Base-by-base conservation (phyloP, 2,329 filamentous ascomycete genomes). In the Sphaerostilbella broomeana region DNA sequence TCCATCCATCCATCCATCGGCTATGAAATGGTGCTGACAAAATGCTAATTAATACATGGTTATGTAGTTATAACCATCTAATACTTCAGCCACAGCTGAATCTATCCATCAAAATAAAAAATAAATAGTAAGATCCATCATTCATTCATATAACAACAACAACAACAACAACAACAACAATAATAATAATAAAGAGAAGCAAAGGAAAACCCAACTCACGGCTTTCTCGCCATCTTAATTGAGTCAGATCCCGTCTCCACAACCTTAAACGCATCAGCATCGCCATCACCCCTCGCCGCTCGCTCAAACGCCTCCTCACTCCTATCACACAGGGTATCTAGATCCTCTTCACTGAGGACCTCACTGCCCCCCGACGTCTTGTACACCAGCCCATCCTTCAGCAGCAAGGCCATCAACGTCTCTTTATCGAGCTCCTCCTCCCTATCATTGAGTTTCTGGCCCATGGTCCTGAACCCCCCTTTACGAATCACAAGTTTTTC, bases 401-500 rank as follows among this genome's bases (percentile, higher is more conserved):
- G 65, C 4, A 88, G 63, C 9, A 85, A 64, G 5, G 73, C 72
- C 45, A 70, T 73, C 17, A 85, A 67, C 8, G 68, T 70, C 45
- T 88, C 74, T 16, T 74, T 71, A 36, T 80, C 73, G 1, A 85
- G 61, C 28, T 68, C 65, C 43, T 71, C 77, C 37, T 66, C 65
- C 45, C 64, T 66, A 35, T 63, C 53, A 38, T 71, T 67, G 49
- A 75, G 69, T 51, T 79, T 79, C 52, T 84, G 73, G 0, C 68
- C 70, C 63, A 88, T 77, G 9, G 75, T 80, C 48, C 73, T 78
- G 61, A 94, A 90, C 5, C 84, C 81, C 2, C 90, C 90, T 59
- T 97, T 97, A 45, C 90, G 85, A 54, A 98, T 98, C 6, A 98
- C 87, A 0, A 98, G 70, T 57, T 95, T 94, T 59, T 98, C 92